phyloP scores from a whole-genome alignment of 2,329 filamentous ascomycete species.

The Xylariaceae sp. region DNA sequence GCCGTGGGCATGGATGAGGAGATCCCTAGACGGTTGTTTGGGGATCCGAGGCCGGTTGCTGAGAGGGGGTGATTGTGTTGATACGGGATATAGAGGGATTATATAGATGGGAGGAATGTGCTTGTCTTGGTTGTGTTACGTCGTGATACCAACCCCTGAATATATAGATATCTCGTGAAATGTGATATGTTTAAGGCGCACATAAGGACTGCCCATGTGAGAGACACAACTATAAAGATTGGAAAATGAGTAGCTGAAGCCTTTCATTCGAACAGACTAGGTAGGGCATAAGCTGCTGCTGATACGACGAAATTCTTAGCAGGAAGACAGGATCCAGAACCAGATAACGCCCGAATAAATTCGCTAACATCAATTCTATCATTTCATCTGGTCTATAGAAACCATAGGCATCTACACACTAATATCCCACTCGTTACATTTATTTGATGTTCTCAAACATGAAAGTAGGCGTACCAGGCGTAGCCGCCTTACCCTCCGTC shows the following conservation, averaged over 20 bases:
- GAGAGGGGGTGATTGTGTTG: slow-evolving; percentile 37
- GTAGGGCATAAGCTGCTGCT: too few relatives aligned
- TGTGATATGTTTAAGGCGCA: not conserved
- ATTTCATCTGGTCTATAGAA: not conserved
- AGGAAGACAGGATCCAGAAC: not conserved
- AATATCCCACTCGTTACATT: not conserved
- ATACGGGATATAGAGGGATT: not conserved
- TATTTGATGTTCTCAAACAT: slow-evolving; percentile 69
- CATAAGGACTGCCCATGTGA: not conserved
- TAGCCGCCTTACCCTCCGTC: slow-evolving; percentile 48
- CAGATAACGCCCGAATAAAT: not conserved
- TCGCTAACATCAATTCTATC: not conserved
- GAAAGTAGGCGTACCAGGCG: slow-evolving; percentile 78
- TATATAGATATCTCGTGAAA: not conserved
- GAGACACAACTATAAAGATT: not conserved
- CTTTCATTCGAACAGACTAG: not conserved
- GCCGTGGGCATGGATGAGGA: slow-evolving; percentile 34
- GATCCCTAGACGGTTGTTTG: slow-evolving; percentile 16
- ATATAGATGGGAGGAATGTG: slow-evolving; percentile 37
- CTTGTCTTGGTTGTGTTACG: too few relatives aligned
- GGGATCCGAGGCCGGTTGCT: slow-evolving; percentile 15
- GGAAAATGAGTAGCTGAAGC: not conserved
- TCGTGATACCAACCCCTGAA: not conserved
- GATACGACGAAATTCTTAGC: too few relatives aligned
- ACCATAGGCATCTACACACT: not conserved